Percentiles rank a stretch among this genome's conserved stretches.
phyloP scores from a whole-genome alignment of 352 stramenopile genomes.

The Globisporangium iwayamae region DNA sequence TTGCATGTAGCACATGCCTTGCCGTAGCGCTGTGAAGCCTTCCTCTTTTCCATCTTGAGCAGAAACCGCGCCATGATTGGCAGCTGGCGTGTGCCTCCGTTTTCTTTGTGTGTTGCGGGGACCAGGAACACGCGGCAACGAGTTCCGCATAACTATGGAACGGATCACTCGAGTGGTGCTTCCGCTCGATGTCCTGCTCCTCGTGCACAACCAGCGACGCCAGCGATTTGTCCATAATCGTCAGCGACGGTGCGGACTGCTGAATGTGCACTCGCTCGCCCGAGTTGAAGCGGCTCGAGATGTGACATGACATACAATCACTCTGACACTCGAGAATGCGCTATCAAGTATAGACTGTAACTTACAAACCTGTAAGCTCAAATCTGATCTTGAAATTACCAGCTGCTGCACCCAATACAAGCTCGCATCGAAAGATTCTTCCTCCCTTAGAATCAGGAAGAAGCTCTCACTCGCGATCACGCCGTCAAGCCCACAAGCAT shows the following conservation, averaged over 20 bases:
- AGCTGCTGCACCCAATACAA: background rate
- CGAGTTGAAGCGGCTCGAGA: background rate
- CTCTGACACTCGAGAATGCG: background rate
- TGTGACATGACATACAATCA: background rate
- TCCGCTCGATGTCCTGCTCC: conserved; percentile 38
- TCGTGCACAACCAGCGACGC: conserved; percentile 11
- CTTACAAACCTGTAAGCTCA: background rate
- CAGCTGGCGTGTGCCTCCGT: background rate
- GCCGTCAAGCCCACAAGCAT: conserved; percentile 2
- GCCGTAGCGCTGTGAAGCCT: background rate
- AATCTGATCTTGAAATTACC: background rate
- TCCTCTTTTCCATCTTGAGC: background rate
- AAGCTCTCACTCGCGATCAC: background rate
- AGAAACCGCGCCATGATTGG: background rate
- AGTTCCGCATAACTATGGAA: conserved; percentile 32
- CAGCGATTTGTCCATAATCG: background rate
- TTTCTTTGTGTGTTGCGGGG: background rate
- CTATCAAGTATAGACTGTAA: background rate
- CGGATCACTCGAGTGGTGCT: conserved; percentile 30
- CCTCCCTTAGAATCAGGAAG: conserved; percentile 2
- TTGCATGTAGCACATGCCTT: background rate
- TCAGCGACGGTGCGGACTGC: background rate
- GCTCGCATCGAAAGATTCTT: conserved; percentile 2
- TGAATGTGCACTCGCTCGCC: background rate
- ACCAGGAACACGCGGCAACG: conserved; percentile 14